Evolutionary conservation across 768 basidiomycete genomes (phyloP).

Genomic region (Termitomyces sp.): DNA sequence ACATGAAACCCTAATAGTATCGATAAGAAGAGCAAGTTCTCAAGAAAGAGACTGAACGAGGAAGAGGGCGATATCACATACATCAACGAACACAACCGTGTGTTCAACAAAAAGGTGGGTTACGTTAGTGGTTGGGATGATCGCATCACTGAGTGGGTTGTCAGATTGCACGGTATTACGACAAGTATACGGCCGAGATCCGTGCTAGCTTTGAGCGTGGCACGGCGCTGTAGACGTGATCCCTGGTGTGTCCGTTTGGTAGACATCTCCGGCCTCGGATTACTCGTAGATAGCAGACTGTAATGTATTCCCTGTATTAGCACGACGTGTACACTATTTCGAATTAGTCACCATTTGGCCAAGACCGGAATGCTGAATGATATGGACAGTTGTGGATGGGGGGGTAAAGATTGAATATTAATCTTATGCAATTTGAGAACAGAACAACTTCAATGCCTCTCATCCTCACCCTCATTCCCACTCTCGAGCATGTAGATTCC

Average conservation of each 20-base stretch:
- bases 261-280: not conserved
- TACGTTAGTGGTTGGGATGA: not conserved
- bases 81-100: slow-evolving; percentile 97
- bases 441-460: not conserved
- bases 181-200: slow-evolving; percentile 96
- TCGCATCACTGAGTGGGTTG: slow-evolving; percentile 1
- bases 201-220: slow-evolving; percentile 97
- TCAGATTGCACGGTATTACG: slow-evolving; percentile 91
- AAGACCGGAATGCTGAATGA: not conserved
- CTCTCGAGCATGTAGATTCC: not conserved
- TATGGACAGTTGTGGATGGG: not conserved
- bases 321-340: not conserved
- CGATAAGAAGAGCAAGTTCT: slow-evolving; percentile 88
- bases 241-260: not conserved
- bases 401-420: no score
- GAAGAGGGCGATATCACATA: slow-evolving; percentile 97
- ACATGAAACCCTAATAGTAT: slow-evolving; percentile 44
- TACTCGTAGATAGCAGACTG: not conserved
- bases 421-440: no score
- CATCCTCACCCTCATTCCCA: not conserved
- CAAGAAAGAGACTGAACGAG: slow-evolving; percentile 85
- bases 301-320: slow-evolving; percentile 2
- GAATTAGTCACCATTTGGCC: not conserved
- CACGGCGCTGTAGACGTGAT: slow-evolving; percentile 68
- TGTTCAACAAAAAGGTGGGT: slow-evolving; percentile 94